A percentile compares a stretch with the other conserved stretches of the same genome.
Conservation (phyloP, 2,329 filamentous ascomycete species). For the Diaporthe sp. region DNA sequence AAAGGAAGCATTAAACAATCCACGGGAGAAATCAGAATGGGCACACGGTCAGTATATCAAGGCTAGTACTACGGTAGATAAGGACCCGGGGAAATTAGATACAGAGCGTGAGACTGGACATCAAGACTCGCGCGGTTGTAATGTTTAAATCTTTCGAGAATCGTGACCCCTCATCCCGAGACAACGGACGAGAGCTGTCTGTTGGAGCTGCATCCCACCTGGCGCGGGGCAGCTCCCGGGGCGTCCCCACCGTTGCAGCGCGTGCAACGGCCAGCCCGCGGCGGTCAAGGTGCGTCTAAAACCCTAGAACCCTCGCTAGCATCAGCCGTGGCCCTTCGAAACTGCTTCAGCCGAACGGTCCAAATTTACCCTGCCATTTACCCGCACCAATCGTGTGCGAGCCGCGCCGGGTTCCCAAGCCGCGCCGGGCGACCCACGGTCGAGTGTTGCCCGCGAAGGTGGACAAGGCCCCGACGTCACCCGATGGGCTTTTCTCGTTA, state of each 20-base stretch:
- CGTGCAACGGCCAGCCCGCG: background rate
- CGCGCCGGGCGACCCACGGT: background rate
- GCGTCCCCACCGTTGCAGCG: background rate
- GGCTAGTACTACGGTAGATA: background rate
- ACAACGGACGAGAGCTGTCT: background rate
- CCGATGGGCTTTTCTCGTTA: background rate
- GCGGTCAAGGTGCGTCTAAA: conserved; percentile 1
- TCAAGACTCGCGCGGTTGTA: conserved; percentile 16
- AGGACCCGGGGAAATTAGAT: conserved; percentile 3
- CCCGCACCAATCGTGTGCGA: conserved; percentile 14
- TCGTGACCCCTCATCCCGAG: conserved; percentile 15
- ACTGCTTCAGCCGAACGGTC: conserved; percentile 2
- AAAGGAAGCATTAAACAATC: background rate
- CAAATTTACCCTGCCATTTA: conserved; percentile 5
- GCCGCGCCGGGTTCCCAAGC: background rate
- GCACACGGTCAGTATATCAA: background rate
- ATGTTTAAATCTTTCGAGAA: conserved; percentile 8
- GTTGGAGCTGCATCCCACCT: conserved; percentile 5
- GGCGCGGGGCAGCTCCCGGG: background rate
- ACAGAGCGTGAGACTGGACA: background rate
- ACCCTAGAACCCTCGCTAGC: background rate
- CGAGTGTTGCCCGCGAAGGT: conserved; percentile 15
- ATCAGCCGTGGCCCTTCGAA: background rate
- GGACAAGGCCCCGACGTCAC: conserved; percentile 20
- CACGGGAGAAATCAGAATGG: background rate